phyloP scores from a whole-genome alignment of 257 asterid genomes.

The Echium plantagineum region DNA sequence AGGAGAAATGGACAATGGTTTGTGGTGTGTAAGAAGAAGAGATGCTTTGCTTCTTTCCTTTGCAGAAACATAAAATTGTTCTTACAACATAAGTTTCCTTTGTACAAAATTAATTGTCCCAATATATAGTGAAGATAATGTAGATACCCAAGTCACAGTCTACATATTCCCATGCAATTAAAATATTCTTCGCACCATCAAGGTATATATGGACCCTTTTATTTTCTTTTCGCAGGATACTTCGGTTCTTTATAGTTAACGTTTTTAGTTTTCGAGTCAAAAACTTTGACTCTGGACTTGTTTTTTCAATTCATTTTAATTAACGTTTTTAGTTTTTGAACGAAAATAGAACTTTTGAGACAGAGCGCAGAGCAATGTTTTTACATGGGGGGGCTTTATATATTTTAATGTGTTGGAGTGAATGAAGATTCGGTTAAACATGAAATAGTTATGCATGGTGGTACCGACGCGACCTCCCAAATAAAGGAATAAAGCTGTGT shows the following conservation, averaged over 20 bases:
- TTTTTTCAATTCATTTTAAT: not conserved
- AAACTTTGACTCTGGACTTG: not conserved
- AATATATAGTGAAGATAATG: conserved; percentile 10
- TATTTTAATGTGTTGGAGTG: conserved; percentile 11
- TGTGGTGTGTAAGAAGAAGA: conserved; percentile 23
- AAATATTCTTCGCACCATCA: conserved; percentile 15
- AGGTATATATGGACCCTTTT: conserved; percentile 23
- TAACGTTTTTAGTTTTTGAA: conserved; percentile 40
- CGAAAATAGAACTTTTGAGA: too few species aligned
- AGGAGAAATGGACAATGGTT: conserved; percentile 18
- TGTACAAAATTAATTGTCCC: too few species aligned
- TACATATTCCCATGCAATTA: conserved; percentile 42
- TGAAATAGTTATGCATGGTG: too few species aligned
- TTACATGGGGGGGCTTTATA: too few species aligned
- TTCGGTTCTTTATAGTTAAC: conserved; percentile 10
- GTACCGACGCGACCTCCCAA: too few species aligned
- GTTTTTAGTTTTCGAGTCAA: too few species aligned
- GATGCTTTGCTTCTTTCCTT: conserved; percentile 53
- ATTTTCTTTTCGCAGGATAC: not conserved
- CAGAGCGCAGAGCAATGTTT: too few species aligned
- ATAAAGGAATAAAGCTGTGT: not conserved
- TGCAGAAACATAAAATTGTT: conserved; percentile 3
- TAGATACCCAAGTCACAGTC: conserved; percentile 31
- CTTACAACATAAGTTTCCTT: conserved; percentile 2
- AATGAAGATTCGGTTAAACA: conserved; percentile 28